Conservation (phyloP, 306 rosid species). For the Medicago truncatula region MtrunA17r5.0-ANR NC_053049.1:47110501-47111000, state of each 20-base stretch:
- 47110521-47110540: not conserved
- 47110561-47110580: not conserved
- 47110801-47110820: constrained; percentile 95
- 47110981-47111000: constrained; percentile 54
- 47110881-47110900: constrained; percentile 20
- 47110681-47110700: constrained; percentile 48
- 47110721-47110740: constrained; percentile 89
- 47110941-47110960: constrained; percentile 68
- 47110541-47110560: constrained; percentile 12
- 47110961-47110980: constrained; percentile 79
- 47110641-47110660: constrained; percentile 9
- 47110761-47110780: constrained; percentile 99
- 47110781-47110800: constrained; percentile 92
- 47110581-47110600: constrained; percentile 15
- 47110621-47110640: not conserved
- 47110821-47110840: constrained; percentile 96
- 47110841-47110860: constrained; percentile 98
- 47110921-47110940: not conserved
- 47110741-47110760: constrained; percentile 84
- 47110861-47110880: constrained; percentile 38
- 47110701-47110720: constrained; percentile 85
- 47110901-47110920: constrained; percentile 27
- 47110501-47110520: not conserved
- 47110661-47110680: constrained; percentile 29
- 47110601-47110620: not conserved